Percentiles rank a stretch among this genome's conserved stretches.
Conservation (phyloP, 1,284 basidiomycete genomes). For the Polyporus tsugae region DNA sequence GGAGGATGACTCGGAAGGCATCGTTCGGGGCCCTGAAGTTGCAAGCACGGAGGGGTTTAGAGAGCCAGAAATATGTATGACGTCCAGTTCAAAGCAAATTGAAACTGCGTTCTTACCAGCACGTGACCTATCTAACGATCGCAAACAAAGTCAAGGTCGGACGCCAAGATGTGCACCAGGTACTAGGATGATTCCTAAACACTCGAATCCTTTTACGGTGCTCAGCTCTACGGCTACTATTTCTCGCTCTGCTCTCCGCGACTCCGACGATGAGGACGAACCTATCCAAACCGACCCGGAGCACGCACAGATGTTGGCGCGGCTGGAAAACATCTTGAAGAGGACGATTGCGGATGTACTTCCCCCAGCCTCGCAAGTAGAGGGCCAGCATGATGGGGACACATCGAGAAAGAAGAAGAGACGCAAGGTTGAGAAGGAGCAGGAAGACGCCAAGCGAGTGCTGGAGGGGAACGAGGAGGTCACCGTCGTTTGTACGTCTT, state of each 20-base stretch:
- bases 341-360: conserved; percentile 37
- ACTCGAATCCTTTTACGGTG: conserved; percentile 35
- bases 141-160: no score
- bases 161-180: no score
- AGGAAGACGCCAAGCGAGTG: conserved; percentile 10
- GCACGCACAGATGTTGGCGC: conserved; percentile 30
- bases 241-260: conserved; percentile 35
- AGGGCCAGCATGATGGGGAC: conserved; percentile 14
- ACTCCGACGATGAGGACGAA: conserved; percentile 26
- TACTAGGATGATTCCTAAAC: conserved; percentile 32
- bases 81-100: no score
- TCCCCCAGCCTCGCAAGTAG: not conserved
- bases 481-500: conserved; percentile 25
- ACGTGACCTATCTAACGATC: no score
- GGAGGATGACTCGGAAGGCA: no score
- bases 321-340: conserved; percentile 40
- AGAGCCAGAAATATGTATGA: no score
- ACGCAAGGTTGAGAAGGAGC: conserved; percentile 12
- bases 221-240: conserved; percentile 28
- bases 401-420: conserved; percentile 27
- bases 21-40: no score
- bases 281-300: conserved; percentile 20
- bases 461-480: conserved; percentile 9
- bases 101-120: no score
- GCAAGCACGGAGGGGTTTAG: no score